Conservation (phyloP, 2,329 filamentous ascomycete species). For the Calonectria pseudoreteaudii region DNA sequence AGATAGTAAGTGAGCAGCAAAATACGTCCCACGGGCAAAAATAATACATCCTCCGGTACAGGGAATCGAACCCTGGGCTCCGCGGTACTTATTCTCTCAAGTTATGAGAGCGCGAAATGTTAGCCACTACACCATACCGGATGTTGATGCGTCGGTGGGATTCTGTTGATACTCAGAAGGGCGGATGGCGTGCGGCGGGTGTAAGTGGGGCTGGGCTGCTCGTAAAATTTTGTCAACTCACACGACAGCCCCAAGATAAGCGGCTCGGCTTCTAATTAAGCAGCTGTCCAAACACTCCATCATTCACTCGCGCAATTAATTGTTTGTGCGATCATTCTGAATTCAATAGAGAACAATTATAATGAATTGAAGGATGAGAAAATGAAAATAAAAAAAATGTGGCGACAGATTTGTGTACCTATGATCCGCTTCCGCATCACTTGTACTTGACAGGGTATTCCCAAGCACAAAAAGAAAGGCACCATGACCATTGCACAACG, state of each 20-base stretch:
- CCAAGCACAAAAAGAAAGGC: not conserved
- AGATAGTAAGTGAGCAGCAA: not conserved
- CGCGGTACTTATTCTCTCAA: conserved; percentile 35
- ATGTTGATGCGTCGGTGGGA: conserved; percentile 7
- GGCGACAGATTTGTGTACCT: not conserved
- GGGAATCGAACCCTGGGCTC: conserved; percentile 43
- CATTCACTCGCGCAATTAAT: not conserved
- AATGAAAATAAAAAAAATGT: not conserved
- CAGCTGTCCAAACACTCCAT: not conserved
- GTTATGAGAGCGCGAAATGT: conserved; percentile 39
- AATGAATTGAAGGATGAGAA: not conserved
- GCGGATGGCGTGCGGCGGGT: no score
- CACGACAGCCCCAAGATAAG: not conserved
- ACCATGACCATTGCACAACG: not conserved
- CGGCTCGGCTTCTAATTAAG: not conserved
- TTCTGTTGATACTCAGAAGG: not conserved
- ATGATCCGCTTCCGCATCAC: not conserved
- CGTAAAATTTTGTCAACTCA: not conserved
- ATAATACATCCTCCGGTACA: conserved; percentile 36
- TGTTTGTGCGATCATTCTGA: not conserved
- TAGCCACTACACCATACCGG: conserved; percentile 46
- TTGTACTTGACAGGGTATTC: not conserved
- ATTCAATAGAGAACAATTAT: not conserved
- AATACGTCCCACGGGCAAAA: not conserved
- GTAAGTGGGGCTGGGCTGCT: not conserved